Percentiles rank a stretch among this genome's conserved stretches.
Conservation (phyloP, 192 early-diverging fungal genomes). For the Coemansia sp. region DNA sequence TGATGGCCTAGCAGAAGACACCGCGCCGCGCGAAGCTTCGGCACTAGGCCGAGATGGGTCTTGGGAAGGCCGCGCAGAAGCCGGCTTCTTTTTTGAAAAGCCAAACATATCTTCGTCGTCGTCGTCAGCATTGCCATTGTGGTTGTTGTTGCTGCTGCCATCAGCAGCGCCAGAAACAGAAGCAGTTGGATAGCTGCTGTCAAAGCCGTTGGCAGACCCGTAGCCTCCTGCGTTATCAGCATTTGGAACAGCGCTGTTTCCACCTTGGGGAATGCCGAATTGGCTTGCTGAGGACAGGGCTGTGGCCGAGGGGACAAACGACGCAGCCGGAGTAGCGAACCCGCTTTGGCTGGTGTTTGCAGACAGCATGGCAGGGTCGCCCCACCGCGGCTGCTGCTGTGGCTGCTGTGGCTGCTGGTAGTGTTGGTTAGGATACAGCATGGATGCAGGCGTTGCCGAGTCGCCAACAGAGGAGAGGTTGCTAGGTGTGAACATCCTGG, state of each 20-base stretch:
- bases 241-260: not conserved
- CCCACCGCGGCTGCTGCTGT: conserved; percentile 31
- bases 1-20: conserved; percentile 20
- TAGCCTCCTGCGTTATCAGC: not conserved
- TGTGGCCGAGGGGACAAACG: conserved; percentile 13
- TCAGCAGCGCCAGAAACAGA: not conserved
- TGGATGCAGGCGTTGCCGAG: not conserved
- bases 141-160: not conserved
- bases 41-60: conserved; percentile 21
- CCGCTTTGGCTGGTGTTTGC: conserved; percentile 4
- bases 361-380: conserved; percentile 14
- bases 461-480: conserved; percentile 14
- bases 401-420: conserved; percentile 12
- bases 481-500: conserved; percentile 43
- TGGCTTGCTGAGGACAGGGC: not conserved
- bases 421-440: not conserved
- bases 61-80: conserved; percentile 7
- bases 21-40: conserved; percentile 25
- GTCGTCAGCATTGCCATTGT: conserved; percentile 16
- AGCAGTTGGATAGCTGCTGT: too few relatives aligned
- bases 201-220: not conserved
- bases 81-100: conserved; percentile 36
- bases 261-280: not conserved
- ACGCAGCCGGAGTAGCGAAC: conserved; percentile 18
- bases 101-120: conserved; percentile 56